Conservation (phyloP, 192 early-diverging fungal genomes). For the Backusella liffmaniae region DNA sequence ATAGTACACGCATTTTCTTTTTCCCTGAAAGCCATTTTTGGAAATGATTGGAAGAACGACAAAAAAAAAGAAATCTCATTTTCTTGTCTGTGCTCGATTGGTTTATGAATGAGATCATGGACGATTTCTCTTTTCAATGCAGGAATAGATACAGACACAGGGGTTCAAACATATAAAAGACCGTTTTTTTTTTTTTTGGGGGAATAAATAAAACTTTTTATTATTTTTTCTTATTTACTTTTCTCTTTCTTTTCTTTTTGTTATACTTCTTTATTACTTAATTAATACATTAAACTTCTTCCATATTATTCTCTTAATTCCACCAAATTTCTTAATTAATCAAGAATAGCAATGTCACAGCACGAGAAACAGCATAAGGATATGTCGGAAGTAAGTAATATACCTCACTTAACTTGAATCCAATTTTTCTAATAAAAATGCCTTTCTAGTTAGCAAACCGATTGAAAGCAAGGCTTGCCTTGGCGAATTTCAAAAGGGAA, state of each 20-base stretch:
- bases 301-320: neutral
- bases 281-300: neutral
- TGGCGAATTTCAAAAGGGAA: slow-evolving; percentile 30
- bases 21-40: neutral
- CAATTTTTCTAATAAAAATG: neutral
- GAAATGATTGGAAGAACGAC: neutral
- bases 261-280: neutral
- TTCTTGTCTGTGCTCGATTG: slow-evolving; percentile 6
- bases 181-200: too few species aligned
- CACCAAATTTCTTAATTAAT: neutral
- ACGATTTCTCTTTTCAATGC: slow-evolving; percentile 2
- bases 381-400: neutral
- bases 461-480: slow-evolving; percentile 22
- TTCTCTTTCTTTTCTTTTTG: neutral
- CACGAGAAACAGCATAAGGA: neutral
- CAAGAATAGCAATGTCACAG: too few species aligned
- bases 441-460: slow-evolving; percentile 17
- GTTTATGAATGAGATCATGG: neutral
- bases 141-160: neutral
- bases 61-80: neutral
- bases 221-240: neutral
- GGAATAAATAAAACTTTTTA: neutral
- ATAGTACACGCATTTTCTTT: neutral
- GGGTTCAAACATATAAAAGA: neutral
- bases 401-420: neutral